Conservation (phyloP, 2,329 filamentous ascomycete species). For the Colletotrichum echinochloae region DNA sequence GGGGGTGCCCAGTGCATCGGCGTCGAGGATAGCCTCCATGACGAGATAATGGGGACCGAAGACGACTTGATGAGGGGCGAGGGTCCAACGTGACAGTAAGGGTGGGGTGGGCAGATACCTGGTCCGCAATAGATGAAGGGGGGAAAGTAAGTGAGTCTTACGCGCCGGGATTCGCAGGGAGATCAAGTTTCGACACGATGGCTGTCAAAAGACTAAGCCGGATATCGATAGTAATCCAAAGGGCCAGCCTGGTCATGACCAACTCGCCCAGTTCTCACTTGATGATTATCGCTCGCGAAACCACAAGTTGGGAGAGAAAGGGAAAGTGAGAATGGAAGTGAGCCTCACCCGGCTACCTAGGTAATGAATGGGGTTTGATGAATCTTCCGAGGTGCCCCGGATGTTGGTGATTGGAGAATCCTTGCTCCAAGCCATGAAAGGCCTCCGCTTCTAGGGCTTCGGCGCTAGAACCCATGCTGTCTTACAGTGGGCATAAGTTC, state of each 20-base stretch:
- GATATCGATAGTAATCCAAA: neutral
- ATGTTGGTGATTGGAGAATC: conserved; percentile 32
- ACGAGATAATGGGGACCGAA: neutral
- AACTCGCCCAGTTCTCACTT: neutral
- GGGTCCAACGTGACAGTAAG: neutral
- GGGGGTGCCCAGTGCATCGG: conserved; percentile 4
- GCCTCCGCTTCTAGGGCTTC: conserved; percentile 29
- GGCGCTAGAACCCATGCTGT: neutral
- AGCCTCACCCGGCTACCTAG: neutral
- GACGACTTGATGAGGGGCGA: neutral
- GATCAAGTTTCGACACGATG: neutral
- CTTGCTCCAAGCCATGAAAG: conserved; percentile 7
- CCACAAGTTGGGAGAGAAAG: neutral
- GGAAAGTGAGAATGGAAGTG: neutral
- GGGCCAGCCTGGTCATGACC: no score
- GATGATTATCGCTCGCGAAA: neutral
- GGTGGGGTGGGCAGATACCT: neutral
- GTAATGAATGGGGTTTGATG: neutral
- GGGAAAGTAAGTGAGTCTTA: neutral
- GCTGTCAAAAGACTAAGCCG: neutral
- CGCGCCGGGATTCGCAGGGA: conserved; percentile 11
- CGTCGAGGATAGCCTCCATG: conserved; percentile 21
- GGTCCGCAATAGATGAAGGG: neutral
- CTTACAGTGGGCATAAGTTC: conserved; percentile 18
- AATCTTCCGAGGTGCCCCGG: conserved; percentile 25